Percentiles rank a stretch among this genome's conserved stretches.
Evolutionary conservation across 805 yeast genomes (phyloP).

Genomic region (Kazachstania psychrophila): DNA sequence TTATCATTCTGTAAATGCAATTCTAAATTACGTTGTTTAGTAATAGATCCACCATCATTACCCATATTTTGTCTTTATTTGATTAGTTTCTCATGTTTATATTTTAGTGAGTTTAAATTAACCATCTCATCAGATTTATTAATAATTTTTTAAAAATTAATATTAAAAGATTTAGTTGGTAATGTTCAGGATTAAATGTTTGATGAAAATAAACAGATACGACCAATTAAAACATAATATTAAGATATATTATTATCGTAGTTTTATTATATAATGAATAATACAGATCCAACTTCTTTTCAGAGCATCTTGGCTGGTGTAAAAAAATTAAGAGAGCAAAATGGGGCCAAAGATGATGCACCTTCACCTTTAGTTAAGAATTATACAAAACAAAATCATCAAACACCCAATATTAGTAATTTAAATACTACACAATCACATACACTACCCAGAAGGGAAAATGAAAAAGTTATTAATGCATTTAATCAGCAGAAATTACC

Average conservation of each 20-base stretch:
- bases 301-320: slow-evolving; percentile 67
- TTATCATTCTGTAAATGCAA: slow-evolving; percentile 24
- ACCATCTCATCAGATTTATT: too few relatives aligned
- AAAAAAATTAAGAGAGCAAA: slow-evolving; percentile 43
- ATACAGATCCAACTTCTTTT: slow-evolving; percentile 51
- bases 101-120: too few relatives aligned
- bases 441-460: not conserved
- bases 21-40: slow-evolving; percentile 41
- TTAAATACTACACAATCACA: not conserved
- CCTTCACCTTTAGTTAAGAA: slow-evolving; percentile 1
- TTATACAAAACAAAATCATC: slow-evolving; percentile 2
- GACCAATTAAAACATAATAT: too few relatives aligned
- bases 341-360: slow-evolving; percentile 11
- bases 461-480: slow-evolving; percentile 10
- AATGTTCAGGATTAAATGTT: too few relatives aligned
- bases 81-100: too few relatives aligned
- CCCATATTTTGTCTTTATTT: too few relatives aligned
- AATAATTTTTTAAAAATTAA: too few relatives aligned
- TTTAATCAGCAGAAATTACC: slow-evolving; percentile 14
- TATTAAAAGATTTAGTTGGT: too few relatives aligned
- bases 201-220: too few relatives aligned
- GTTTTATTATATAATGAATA: too few relatives aligned
- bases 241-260: too few relatives aligned
- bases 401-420: not conserved
- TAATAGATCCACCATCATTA: slow-evolving; percentile 72